Conservation (phyloP, 768 basidiomycete species). For the Pluteus cervinus region DNA sequence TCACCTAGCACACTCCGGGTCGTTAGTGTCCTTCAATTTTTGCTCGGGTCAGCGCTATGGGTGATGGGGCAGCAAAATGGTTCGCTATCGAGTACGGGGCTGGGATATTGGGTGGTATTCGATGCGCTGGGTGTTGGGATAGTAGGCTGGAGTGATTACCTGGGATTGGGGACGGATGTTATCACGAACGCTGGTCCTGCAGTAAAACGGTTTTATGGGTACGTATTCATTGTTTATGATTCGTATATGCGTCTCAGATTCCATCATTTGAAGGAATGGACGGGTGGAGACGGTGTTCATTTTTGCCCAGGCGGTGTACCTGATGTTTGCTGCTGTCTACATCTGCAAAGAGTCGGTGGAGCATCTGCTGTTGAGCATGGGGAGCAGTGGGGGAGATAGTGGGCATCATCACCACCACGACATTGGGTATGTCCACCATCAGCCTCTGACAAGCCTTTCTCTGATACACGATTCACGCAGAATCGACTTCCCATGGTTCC, state of each 20-base stretch:
- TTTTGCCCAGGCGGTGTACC: constrained; percentile 89
- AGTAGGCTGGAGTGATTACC: too few species aligned
- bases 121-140: constrained; percentile 79
- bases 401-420: constrained; percentile 61
- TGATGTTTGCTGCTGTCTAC: constrained; percentile 92
- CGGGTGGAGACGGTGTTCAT: constrained; percentile 65
- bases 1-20: too few species aligned
- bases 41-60: constrained; percentile 77
- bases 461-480: constrained; percentile 44
- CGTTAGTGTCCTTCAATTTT: constrained; percentile 42
- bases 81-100: constrained; percentile 79
- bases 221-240: constrained; percentile 10
- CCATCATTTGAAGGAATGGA: constrained; percentile 39
- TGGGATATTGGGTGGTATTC: constrained; percentile 97
- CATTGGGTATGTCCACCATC: constrained; percentile 24
- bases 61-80: constrained; percentile 84
- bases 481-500: constrained; percentile 61
- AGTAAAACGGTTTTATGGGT: constrained; percentile 59
- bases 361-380: constrained; percentile 73
- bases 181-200: too few species aligned
- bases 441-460: not conserved
- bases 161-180: too few species aligned
- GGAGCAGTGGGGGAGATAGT: constrained; percentile 33
- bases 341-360: constrained; percentile 97
- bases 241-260: constrained; percentile 6